Conservation (phyloP, 805 yeast species). For the Metschnikowia proteae region DNA sequence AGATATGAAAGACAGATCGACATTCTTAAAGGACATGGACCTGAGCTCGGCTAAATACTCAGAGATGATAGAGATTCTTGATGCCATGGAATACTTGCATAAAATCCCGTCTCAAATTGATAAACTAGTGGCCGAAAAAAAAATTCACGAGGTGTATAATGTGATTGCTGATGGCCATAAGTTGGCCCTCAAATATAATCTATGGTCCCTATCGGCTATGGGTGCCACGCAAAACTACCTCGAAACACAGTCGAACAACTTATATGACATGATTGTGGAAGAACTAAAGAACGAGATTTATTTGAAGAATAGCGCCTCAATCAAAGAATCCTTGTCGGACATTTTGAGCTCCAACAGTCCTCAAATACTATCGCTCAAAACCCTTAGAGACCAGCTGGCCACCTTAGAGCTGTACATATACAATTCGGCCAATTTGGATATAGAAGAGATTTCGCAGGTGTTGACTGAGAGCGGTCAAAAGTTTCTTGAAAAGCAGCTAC, state of each 20-base stretch:
- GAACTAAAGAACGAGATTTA: slow-evolving; percentile 72
- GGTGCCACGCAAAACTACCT: slow-evolving; percentile 48
- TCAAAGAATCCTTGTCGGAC: slow-evolving; percentile 13
- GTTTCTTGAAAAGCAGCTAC: slow-evolving; percentile 29
- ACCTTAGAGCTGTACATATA: slow-evolving; percentile 53
- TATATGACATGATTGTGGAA: slow-evolving; percentile 72
- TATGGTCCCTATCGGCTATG: slow-evolving; percentile 60
- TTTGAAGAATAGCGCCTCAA: slow-evolving; percentile 33
- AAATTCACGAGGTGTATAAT: slow-evolving; percentile 61
- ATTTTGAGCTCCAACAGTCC: slow-evolving; percentile 29
- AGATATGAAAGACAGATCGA: slow-evolving; percentile 52
- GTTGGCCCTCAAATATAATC: slow-evolving; percentile 46
- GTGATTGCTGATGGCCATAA: slow-evolving; percentile 44
- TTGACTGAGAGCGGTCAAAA: slow-evolving; percentile 29
- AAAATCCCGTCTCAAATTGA: slow-evolving; percentile 63
- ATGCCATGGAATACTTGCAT: slow-evolving; percentile 59
- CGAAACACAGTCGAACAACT: slow-evolving; percentile 51
- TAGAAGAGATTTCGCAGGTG: slow-evolving; percentile 45
- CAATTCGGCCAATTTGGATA: slow-evolving; percentile 56
- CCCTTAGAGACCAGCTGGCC: slow-evolving; percentile 31
- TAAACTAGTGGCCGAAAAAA: slow-evolving; percentile 60
- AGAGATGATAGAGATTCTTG: slow-evolving; percentile 67
- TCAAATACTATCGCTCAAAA: slow-evolving; percentile 33
- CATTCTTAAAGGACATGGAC: slow-evolving; percentile 60
- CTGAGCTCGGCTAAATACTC: slow-evolving; percentile 57